phyloP scores from a whole-genome alignment of 2,329 filamentous ascomycete species.

The Tolypocladium inflatum region DNA sequence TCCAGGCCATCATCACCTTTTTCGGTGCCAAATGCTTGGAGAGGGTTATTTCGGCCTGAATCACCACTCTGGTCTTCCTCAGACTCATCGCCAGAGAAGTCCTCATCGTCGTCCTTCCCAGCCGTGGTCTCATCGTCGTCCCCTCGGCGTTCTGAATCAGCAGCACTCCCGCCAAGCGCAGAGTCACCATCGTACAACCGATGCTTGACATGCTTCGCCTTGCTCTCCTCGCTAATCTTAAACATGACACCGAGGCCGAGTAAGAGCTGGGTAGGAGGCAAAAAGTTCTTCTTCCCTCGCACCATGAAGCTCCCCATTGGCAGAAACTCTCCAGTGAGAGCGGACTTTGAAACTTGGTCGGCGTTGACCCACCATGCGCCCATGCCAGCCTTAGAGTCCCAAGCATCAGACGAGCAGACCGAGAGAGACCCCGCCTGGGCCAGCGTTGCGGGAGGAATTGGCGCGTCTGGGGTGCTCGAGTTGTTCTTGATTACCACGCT shows the following conservation, averaged over 20 bases:
- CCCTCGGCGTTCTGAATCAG: slow-evolving; percentile 9
- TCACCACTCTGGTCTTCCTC: slow-evolving; percentile 21
- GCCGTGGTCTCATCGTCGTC: not conserved
- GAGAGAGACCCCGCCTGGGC: slow-evolving; percentile 81
- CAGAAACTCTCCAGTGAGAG: slow-evolving; percentile 70
- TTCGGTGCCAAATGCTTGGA: slow-evolving; percentile 19
- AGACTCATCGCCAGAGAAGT: slow-evolving; percentile 18
- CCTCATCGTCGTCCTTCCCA: slow-evolving; percentile 17
- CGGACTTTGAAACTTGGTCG: slow-evolving; percentile 82
- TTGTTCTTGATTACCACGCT: slow-evolving; percentile 90
- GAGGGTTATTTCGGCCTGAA: slow-evolving; percentile 25
- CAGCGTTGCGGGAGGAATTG: slow-evolving; percentile 83
- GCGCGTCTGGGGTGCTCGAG: slow-evolving; percentile 63
- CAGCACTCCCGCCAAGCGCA: slow-evolving; percentile 3
- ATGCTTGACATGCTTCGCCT: slow-evolving; percentile 69
- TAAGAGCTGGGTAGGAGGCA: slow-evolving; percentile 79
- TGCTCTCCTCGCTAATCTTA: slow-evolving; percentile 80
- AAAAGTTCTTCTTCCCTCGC: slow-evolving; percentile 78
- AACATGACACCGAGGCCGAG: slow-evolving; percentile 86
- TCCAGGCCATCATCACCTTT: slow-evolving; percentile 17
- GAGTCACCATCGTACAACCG: slow-evolving; percentile 20
- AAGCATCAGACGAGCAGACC: slow-evolving; percentile 79
- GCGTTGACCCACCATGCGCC: slow-evolving; percentile 92
- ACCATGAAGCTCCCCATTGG: slow-evolving; percentile 71
- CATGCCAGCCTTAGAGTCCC: slow-evolving; percentile 96